Evolutionary conservation across 495 filamentous ascomycete species (phyloP).

Genomic region (Parmelia sp.): DNA sequence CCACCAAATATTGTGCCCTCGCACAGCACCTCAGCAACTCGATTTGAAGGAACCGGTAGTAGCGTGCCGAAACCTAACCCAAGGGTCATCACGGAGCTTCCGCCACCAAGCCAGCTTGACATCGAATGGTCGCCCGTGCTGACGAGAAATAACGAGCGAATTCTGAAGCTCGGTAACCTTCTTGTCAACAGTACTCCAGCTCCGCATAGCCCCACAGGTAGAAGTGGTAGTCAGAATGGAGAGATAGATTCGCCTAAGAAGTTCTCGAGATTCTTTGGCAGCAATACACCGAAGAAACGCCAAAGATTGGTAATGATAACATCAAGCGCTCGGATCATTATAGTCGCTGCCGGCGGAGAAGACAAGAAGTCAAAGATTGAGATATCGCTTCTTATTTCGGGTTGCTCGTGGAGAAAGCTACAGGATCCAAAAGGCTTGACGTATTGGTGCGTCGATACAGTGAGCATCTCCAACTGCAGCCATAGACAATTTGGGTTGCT

Average conservation of each 20-base stretch:
- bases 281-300: constrained; percentile 82
- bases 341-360: constrained; percentile 88
- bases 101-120: constrained; percentile 91
- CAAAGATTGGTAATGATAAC: constrained; percentile 95
- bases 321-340: constrained; percentile 76
- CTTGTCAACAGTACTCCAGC: constrained; percentile 70
- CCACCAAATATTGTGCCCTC: constrained; percentile 41
- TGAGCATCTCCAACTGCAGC: constrained; percentile 41
- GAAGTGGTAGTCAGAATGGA: constrained; percentile 49
- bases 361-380: constrained; percentile 94
- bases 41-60: constrained; percentile 40
- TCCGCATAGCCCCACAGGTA: constrained; percentile 60
- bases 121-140: constrained; percentile 99
- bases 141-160: constrained; percentile 83
- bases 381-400: constrained; percentile 67
- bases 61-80: constrained; percentile 55
- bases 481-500: not conserved
- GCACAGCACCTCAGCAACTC: constrained; percentile 34
- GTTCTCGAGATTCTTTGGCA: constrained; percentile 86
- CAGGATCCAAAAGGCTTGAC: constrained; percentile 76
- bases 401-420: constrained; percentile 69
- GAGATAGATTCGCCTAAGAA: constrained; percentile 67
- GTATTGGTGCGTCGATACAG: constrained; percentile 90
- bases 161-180: constrained; percentile 87
- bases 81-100: constrained; percentile 87